Evolutionary conservation across 805 yeast species (phyloP), one percentile per base, ranked within the genome.

Genomic region (Metschnikowia lochheadii): DNA sequence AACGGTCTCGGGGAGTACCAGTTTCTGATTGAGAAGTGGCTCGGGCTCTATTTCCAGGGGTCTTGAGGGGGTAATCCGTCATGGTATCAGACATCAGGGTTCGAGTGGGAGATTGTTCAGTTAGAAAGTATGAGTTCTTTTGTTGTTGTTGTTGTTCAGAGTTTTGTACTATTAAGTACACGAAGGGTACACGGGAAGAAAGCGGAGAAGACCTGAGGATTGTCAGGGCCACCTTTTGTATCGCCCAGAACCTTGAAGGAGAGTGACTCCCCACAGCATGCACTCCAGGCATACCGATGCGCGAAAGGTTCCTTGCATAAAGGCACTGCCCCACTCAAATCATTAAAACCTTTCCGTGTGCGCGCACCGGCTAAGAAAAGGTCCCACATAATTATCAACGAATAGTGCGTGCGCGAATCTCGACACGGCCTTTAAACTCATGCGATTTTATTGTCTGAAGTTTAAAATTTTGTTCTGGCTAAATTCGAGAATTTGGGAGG

Each of bases 11-110:
- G 18, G 15, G 11, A 3, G 48, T 26, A 7, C 36, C 13, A 4
- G 15, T 33, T 2, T 47, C 52, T 8, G 52, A 40, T n/a, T 49
- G 44, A 2, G 55, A 49, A 7, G 21, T 38, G 17, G 50, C 49
- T 18, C 52, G 43, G 14, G 45, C 33, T 36, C 55, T 45, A 18
- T 42, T 43, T 5, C 38, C 38, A 14, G 45, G 45, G 20, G 45
- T 31, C n/a, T 42, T 42, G 29, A 34, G 7, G 8, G 45, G 38
- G 18, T 42, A 42, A 14, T 42, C 26, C 31, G 31, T 13, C 6
- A n/a, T 33, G 29, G 45, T 42, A 14, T 42, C 38, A 4, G 45
- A 10, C 45, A 42, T 42, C 31, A 6, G 41, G 23, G 18, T 13
- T 39, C 8, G 15, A 7, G 14, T 5, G 14, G n/a, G 10, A 8